These are phyloP conservation scores for Nicotiana tabacum DNA, from an alignment of 257 asterid genomes.

Conservation along the genomic window DNA sequence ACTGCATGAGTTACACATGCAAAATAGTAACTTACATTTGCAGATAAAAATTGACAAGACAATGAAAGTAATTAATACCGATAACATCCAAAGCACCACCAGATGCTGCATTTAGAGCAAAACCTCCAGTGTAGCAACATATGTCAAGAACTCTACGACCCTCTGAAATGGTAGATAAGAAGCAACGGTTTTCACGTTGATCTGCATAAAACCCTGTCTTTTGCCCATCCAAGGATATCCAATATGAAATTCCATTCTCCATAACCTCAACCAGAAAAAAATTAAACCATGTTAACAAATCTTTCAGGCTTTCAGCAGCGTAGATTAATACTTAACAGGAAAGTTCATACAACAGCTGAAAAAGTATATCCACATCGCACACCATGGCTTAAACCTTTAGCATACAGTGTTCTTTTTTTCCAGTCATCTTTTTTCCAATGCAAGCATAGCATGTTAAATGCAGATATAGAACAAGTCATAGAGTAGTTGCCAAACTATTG, in stretches of 20 bases:
- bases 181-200: conserved; percentile 89
- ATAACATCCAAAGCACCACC: conserved; percentile 80
- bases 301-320: conserved; percentile 5
- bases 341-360: not conserved
- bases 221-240: conserved; percentile 85
- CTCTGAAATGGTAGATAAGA: conserved; percentile 68
- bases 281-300: not conserved
- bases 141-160: conserved; percentile 75
- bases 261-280: conserved; percentile 47
- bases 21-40: conserved; percentile 1
- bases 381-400: not conserved
- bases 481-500: not conserved
- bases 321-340: not conserved
- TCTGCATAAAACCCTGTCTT: conserved; percentile 97
- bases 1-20: not conserved
- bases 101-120: conserved; percentile 77
- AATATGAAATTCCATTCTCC: conserved; percentile 78
- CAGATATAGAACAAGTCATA: not conserved
- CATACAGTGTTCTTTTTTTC: not conserved
- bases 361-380: not conserved
- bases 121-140: conserved; percentile 96
- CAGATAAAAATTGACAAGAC: conserved; percentile 8
- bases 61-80: conserved; percentile 36
- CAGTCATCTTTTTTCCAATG: not conserved
- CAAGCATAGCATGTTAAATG: not conserved